Base-by-base conservation (phyloP, 306 rosid genomes). In the Cucumis hystrix region DNA sequence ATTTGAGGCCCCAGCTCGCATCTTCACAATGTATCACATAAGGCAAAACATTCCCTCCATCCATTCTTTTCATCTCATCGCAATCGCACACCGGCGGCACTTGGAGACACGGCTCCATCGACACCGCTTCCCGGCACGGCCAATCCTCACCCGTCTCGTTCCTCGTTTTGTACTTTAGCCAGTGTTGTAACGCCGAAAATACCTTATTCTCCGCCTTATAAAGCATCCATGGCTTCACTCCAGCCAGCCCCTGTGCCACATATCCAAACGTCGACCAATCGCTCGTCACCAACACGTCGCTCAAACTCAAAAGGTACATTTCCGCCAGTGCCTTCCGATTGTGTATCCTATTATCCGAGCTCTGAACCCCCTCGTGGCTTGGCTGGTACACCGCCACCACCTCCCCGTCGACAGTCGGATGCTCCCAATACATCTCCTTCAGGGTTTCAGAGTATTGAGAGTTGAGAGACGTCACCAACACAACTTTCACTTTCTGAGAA, bases 231-330 rank as follows among this genome's bases (percentile, higher is more conserved):
- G 97, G 93, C 72, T 82, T 85, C 41, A 91, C 79, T 15, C 97
- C 97, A 37, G 89, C 92, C 40, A 91, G 84, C 33, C 93, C 97
- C 66, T 91, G 97, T 37, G 97, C 97, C 82, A 91, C 97, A 45
- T 91, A 91, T 35, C 97, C 97, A 14, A 91, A 91, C 37, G 97
- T 91, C 4, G 97, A 91, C 97, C 97, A 91, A 7, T 91, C 82
- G 78, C 93, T 91, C 2, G 92, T 89, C 30, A 91, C 84, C 86
- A 91, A 45, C 62, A 65, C 77, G 47, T 91, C 93, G 75, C 85
- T 83, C 72, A 87, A 74, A 75, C 97, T 91, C 17, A 91, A 75
- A 7, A 91, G 89, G 30, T 85, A 91, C 79, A 91, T 91, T 83
- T 91, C 97, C 4, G 97, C 92, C 86, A 79, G 84, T 57, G 97